A percentile compares a stretch with the other conserved stretches of the same genome.
Conservation (phyloP, 495 filamentous ascomycete species). For the Penicillium malachiteum region DNA sequence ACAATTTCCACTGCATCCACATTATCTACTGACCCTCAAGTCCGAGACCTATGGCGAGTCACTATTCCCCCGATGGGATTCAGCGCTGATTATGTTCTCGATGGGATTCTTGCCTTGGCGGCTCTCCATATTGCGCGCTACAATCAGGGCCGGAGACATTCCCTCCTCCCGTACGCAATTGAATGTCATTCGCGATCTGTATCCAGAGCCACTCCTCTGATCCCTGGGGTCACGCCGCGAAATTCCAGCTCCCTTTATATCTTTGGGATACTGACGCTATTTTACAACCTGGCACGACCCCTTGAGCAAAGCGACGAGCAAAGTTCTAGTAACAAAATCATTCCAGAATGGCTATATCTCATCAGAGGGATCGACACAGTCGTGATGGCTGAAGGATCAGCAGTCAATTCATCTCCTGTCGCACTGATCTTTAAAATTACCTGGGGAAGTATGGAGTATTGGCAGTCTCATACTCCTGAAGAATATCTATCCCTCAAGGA, state of each 20-base stretch:
- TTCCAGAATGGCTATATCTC: not conserved
- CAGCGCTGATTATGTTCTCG: slow-evolving; percentile 3
- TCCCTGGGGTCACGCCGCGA: not conserved
- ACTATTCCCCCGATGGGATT: slow-evolving; percentile 29
- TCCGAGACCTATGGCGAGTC: slow-evolving; percentile 13
- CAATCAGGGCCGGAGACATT: not conserved
- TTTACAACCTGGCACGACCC: slow-evolving; percentile 2
- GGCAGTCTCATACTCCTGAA: slow-evolving; percentile 5
- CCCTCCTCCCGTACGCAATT: not conserved
- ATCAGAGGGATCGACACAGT: not conserved
- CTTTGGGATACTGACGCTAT: not conserved
- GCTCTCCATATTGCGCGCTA: slow-evolving; percentile 4
- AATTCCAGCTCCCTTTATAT: not conserved
- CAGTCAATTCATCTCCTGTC: not conserved
- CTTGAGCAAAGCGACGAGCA: not conserved
- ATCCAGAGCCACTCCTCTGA: not conserved
- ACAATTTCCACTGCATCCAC: slow-evolving; percentile 12
- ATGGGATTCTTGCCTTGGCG: slow-evolving; percentile 25
- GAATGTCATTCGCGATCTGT: not conserved
- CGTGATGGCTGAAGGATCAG: not conserved
- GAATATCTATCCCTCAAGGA: not conserved
- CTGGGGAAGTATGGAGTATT: slow-evolving; percentile 1
- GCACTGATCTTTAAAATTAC: slow-evolving; percentile 3
- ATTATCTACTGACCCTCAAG: slow-evolving; percentile 8
- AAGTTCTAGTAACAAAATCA: not conserved